phyloP scores from a whole-genome alignment of 2,329 filamentous ascomycete genomes.

The Fusarium sp. region DNA sequence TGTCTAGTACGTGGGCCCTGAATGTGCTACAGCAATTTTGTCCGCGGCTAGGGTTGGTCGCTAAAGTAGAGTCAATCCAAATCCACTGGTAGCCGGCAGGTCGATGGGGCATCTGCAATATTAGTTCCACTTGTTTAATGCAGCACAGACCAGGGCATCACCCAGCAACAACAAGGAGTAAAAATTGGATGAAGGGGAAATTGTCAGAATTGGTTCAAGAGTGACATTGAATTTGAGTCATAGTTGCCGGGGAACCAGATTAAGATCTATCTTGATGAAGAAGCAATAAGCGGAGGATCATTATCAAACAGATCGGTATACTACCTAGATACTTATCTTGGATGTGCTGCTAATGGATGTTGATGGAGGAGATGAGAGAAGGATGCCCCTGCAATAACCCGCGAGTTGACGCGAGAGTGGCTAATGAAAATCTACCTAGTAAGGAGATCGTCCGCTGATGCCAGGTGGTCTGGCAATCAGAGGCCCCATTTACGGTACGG shows the following conservation, averaged over 20 bases:
- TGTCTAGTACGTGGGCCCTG: constrained; percentile 38
- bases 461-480: constrained; percentile 1
- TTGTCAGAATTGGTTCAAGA: constrained; percentile 16
- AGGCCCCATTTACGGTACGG: neutral
- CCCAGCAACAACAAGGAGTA: constrained; percentile 46
- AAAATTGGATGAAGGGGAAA: constrained; percentile 18
- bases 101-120: constrained; percentile 47
- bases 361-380: constrained; percentile 14
- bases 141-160: constrained; percentile 48
- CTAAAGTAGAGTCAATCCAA: constrained; percentile 37
- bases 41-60: constrained; percentile 41
- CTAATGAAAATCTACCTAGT: constrained; percentile 23
- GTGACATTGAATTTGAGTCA: constrained; percentile 10
- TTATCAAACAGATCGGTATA: constrained; percentile 4
- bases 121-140: constrained; percentile 51
- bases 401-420: constrained; percentile 35
- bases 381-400: constrained; percentile 26
- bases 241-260: constrained; percentile 29
- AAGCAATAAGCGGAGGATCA: neutral
- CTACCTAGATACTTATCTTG: neutral
- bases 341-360: neutral
- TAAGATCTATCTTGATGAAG: neutral
- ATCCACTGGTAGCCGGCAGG: constrained; percentile 41
- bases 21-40: constrained; percentile 40
- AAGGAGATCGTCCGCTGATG: constrained; percentile 24